phyloP scores from a whole-genome alignment of 257 asterid species.

The Prunella vulgaris region DNA sequence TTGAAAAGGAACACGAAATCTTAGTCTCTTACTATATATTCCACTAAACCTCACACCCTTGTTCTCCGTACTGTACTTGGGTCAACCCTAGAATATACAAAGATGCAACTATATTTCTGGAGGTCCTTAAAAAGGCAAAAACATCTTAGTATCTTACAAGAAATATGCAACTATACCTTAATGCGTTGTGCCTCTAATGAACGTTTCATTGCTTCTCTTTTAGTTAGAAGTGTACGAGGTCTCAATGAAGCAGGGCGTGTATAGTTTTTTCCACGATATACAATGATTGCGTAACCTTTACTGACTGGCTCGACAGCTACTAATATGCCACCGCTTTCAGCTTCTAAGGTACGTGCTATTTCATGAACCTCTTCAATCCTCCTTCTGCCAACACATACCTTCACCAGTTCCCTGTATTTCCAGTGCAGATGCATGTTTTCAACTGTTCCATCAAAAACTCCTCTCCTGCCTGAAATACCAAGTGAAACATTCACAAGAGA shows the following conservation, averaged over 20 bases:
- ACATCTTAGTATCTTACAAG: not conserved
- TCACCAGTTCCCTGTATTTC: conserved; percentile 97
- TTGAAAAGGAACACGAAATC: not conserved
- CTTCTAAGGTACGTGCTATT: conserved; percentile 71
- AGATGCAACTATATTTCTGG: not conserved
- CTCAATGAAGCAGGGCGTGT: conserved; percentile 85
- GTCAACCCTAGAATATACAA: not conserved
- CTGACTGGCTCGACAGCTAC: conserved; percentile 85
- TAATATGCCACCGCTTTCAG: conserved; percentile 96
- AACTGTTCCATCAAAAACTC: conserved; percentile 93
- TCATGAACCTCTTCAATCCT: conserved; percentile 65
- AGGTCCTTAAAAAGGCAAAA: conserved; percentile 3
- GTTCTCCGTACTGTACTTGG: not conserved
- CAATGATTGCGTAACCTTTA: conserved; percentile 78
- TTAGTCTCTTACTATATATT: not conserved
- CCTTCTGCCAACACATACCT: conserved; percentile 67
- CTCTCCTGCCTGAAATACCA: conserved; percentile 75
- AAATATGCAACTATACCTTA: conserved; percentile 47
- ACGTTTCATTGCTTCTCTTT: conserved; percentile 91
- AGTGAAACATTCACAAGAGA: conserved; percentile 11
- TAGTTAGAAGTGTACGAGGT: conserved; percentile 84
- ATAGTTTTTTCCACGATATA: conserved; percentile 95
- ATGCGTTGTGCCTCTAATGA: conserved; percentile 85
- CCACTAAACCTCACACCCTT: conserved; percentile 33
- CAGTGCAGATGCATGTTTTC: conserved; percentile 99